Evolutionary conservation across 371 early-diverging fungal genomes (phyloP).

Genomic region (Lichtheimia ramosa): DNA sequence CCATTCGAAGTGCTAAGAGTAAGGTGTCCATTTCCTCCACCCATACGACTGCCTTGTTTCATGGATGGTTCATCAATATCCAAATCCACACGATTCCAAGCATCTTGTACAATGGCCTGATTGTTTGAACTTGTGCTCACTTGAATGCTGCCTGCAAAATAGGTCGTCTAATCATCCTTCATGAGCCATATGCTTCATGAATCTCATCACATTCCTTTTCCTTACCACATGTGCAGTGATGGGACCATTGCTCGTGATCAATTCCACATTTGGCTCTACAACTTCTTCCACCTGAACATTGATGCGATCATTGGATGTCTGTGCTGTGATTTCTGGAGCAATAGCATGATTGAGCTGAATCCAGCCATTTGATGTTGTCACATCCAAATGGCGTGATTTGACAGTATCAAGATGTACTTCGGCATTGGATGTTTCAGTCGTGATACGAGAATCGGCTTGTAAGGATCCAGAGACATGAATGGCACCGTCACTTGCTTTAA

Average conservation of each 20-base stretch:
- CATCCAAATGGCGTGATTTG: neutral
- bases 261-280: slow-evolving; percentile 1
- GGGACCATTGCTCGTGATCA: slow-evolving; percentile 13
- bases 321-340: neutral
- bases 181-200: no score
- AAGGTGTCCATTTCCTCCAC: slow-evolving; percentile 10
- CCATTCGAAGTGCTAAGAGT: slow-evolving; percentile 11
- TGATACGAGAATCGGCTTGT: slow-evolving; percentile 10
- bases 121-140: slow-evolving; percentile 7
- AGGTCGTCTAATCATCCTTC: neutral
- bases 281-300: slow-evolving; percentile 7
- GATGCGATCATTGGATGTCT: slow-evolving; percentile 21
- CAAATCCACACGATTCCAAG: slow-evolving; percentile 1
- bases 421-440: slow-evolving; percentile 15
- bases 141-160: slow-evolving; percentile 9
- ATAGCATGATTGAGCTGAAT: slow-evolving; percentile 1
- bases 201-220: neutral
- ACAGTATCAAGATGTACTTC: slow-evolving; percentile 2
- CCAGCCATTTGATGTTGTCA: slow-evolving; percentile 10
- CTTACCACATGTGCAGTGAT: slow-evolving; percentile 18
- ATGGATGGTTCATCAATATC: slow-evolving; percentile 1
- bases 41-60: slow-evolving; percentile 14
- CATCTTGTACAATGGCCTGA: slow-evolving; percentile 8
- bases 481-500: slow-evolving; percentile 8
- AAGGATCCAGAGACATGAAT: neutral